These are phyloP conservation scores for Lecanicillium sp. DNA, from an alignment of 2,329 filamentous ascomycete species.

Conservation along the genomic window DNA sequence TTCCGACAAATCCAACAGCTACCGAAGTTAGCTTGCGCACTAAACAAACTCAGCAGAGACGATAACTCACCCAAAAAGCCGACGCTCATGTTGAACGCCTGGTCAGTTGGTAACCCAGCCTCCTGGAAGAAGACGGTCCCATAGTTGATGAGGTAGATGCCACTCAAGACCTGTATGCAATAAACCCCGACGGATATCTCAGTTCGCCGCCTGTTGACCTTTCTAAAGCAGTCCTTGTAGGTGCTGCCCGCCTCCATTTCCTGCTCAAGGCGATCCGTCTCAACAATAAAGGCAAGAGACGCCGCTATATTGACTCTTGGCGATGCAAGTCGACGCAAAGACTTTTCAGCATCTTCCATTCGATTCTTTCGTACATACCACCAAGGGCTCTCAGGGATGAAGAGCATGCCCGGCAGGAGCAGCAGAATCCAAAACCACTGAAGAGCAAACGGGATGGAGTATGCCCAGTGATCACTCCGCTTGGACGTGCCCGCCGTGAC, in stretches of 20 bases:
- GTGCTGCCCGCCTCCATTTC: slow-evolving; percentile 28
- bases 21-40: slow-evolving; percentile 19
- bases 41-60: background rate
- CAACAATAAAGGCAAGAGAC: slow-evolving; percentile 18
- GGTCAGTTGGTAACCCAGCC: slow-evolving; percentile 27
- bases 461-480: slow-evolving; percentile 21
- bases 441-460: slow-evolving; percentile 25
- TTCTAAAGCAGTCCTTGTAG: slow-evolving; percentile 40
- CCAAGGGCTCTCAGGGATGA: slow-evolving; percentile 24
- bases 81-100: slow-evolving; percentile 23
- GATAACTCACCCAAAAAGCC: slow-evolving; percentile 3
- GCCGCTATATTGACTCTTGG: slow-evolving; percentile 6
- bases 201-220: slow-evolving; percentile 33
- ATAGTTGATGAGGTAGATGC: slow-evolving; percentile 56
- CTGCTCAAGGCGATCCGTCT: slow-evolving; percentile 31
- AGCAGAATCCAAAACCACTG: slow-evolving; percentile 24
- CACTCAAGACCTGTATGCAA: slow-evolving; percentile 53
- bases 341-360: slow-evolving; percentile 10
- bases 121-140: slow-evolving; percentile 34
- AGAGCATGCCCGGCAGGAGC: slow-evolving; percentile 15
- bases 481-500: slow-evolving; percentile 11
- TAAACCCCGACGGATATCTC: slow-evolving; percentile 48
- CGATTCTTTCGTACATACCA: slow-evolving; percentile 30
- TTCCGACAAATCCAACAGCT: slow-evolving; percentile 31
- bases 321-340: slow-evolving; percentile 7